Evolutionary conservation across 2,329 filamentous ascomycete species (phyloP), one percentile per base, ranked within the genome.

Genomic region (Pseudopithomyces chartarum): DNA sequence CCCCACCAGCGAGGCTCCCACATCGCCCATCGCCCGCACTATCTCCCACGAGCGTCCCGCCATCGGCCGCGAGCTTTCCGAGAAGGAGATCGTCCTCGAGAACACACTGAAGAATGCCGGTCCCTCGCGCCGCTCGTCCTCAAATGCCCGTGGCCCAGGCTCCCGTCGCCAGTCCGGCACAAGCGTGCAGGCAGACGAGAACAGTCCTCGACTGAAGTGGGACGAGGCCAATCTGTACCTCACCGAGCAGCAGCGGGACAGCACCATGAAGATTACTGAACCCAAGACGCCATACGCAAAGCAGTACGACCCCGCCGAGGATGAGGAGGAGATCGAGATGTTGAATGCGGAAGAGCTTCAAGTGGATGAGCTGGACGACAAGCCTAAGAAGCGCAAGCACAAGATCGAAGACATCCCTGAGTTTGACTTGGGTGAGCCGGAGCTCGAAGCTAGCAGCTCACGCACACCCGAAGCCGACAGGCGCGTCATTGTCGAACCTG

Each of bases 261-360:
- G 90, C 60, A 97, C 93, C 57, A 99, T 99, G 95, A 99, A 98
- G 83, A 99, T 99, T 63, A 91, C 92, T 65, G 95, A 99, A 80
- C 95, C 95, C 59, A 99, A 99, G 84, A 99, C 95, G 7, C 95
- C 95, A 4, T 99, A 94, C 75, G 95, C 92, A 34, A 90, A 89
- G 71, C 91, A 92, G 70, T 97, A 97, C 77, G 91, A 98, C 71
- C 92, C 93, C 4, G 76, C 87, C 40, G 92, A 97, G 71, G 94
- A 98, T 62, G 91, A 92, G 50, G 90, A 89, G 33, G 91, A 95
- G 70, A 73, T 85, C 22, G 77, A 78, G 46, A 80, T 81, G 61
- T 78, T 90, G 61, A 89, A 96, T 70, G 87, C 89, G 4, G 84
- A 90, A 54, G 87, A 90, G 26, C 78, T 91, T 58, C 81, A 86